These are phyloP conservation scores for Teunomyces stri DNA, from an alignment of 805 yeast species.

Conservation along the genomic window DNA sequence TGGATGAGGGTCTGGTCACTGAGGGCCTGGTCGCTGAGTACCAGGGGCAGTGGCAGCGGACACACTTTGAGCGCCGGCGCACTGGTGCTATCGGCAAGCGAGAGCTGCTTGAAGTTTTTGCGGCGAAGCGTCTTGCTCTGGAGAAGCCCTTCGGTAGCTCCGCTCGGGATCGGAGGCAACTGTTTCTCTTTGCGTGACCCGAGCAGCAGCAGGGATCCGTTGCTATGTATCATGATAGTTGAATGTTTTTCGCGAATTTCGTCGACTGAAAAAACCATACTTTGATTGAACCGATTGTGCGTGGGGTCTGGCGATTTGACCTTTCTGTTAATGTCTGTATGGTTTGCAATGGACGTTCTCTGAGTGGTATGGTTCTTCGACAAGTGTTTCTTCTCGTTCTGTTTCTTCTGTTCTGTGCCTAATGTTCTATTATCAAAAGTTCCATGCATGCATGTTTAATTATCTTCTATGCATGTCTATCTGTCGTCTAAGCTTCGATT, in stretches of 20 bases:
- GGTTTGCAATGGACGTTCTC: too few species aligned
- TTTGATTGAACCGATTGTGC: too few species aligned
- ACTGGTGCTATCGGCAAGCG: conserved; percentile 21
- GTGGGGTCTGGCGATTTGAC: too few species aligned
- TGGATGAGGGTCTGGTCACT: conserved; percentile 17
- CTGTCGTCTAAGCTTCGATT: too few species aligned
- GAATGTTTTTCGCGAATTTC: neutral
- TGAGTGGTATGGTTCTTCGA: too few species aligned
- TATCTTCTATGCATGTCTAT: too few species aligned
- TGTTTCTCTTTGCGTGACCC: conserved; percentile 28
- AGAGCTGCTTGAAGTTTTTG: conserved; percentile 39
- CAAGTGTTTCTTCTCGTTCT: too few species aligned
- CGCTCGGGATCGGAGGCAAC: conserved; percentile 31
- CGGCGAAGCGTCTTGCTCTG: conserved; percentile 36
- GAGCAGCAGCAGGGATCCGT: conserved; percentile 20
- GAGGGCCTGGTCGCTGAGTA: conserved; percentile 8
- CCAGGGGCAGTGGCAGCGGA: neutral
- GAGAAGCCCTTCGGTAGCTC: conserved; percentile 20
- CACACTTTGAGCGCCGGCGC: neutral
- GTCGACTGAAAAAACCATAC: too few species aligned
- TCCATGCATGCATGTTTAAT: too few species aligned
- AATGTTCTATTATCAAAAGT: too few species aligned
- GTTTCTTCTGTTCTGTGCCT: too few species aligned
- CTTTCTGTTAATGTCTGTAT: too few species aligned
- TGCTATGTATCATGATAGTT: conserved; percentile 15